Evolutionary conservation across 176 grass and related monocot genomes (phyloP).

Genomic region (Musa acuminata): DNA sequence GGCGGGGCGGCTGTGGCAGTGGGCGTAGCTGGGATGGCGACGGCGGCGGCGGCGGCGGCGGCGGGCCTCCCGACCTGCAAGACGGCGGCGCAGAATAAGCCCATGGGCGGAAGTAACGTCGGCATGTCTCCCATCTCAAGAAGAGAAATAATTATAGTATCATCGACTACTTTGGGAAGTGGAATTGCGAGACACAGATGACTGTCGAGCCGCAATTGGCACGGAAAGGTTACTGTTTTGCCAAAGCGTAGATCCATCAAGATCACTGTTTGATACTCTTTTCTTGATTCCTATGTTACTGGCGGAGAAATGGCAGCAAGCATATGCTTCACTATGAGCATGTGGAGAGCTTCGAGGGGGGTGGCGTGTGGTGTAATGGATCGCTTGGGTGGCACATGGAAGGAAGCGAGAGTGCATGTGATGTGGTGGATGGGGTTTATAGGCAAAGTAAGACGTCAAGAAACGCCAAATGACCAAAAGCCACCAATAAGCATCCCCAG

Average conservation of each 20-base stretch:
- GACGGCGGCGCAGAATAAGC: not conserved
- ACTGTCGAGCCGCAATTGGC: not conserved
- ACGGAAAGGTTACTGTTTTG: not conserved
- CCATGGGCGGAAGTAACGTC: not conserved
- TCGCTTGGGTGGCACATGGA: not conserved
- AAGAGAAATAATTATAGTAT: not conserved
- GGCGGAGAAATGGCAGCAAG: not conserved
- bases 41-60: slow-evolving; percentile 28
- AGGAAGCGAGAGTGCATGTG: not conserved
- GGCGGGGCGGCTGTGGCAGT: not conserved
- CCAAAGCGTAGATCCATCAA: not conserved
- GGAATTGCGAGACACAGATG: not conserved
- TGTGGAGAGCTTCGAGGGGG: not conserved
- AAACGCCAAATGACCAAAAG: not conserved
- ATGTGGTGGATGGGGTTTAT: not conserved
- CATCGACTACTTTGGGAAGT: not conserved
- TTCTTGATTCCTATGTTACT: too few species aligned
- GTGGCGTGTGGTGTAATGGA: not conserved
- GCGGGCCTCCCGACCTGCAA: slow-evolving; percentile 23
- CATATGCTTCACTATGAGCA: not conserved
- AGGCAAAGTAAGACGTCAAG: not conserved
- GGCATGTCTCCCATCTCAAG: too few species aligned
- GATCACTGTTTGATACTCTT: not conserved
- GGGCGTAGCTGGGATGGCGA: slow-evolving; percentile 19
- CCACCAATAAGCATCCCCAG: not conserved